These are phyloP conservation scores for Penicillium ucsense DNA, from an alignment of 495 filamentous ascomycete genomes.

Conservation along the genomic window DNA sequence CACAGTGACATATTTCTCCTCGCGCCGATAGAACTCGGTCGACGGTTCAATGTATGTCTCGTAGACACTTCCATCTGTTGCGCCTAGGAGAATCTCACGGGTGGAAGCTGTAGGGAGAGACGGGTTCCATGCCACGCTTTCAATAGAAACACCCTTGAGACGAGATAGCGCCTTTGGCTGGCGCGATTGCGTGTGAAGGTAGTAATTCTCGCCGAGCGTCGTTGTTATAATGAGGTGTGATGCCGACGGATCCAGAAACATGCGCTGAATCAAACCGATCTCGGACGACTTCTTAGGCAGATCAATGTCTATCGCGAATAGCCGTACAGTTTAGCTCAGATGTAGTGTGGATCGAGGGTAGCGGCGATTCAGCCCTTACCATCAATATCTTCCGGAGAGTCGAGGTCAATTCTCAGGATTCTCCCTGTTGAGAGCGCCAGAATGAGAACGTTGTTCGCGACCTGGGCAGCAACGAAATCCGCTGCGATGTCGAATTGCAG, in stretches of 20 bases:
- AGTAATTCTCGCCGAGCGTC: conserved; percentile 89
- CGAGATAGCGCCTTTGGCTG: conserved; percentile 74
- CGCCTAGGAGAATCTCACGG: conserved; percentile 86
- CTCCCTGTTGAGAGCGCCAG: conserved; percentile 80
- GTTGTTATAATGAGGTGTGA: conserved; percentile 91
- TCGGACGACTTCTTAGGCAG: conserved; percentile 89
- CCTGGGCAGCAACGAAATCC: conserved; percentile 92
- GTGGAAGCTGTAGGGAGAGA: conserved; percentile 93
- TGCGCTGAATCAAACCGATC: conserved; percentile 78
- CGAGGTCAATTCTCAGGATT: conserved; percentile 87
- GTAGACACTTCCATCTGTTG: conserved; percentile 87
- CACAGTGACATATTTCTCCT: conserved; percentile 80
- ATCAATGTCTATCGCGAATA: conserved; percentile 66
- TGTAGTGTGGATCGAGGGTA: conserved; percentile 1
- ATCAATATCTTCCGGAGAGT: conserved; percentile 89
- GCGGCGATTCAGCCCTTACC: conserved; percentile 38
- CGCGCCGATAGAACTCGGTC: conserved; percentile 85
- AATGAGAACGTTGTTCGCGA: conserved; percentile 93
- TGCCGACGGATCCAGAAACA: conserved; percentile 95
- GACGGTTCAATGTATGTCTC: conserved; percentile 93
- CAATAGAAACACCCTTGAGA: conserved; percentile 76
- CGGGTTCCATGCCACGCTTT: conserved; percentile 90
- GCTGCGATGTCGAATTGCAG: conserved; percentile 85
- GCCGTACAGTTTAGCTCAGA: conserved; percentile 7
- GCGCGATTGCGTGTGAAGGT: conserved; percentile 88